A percentile compares a stretch with the other conserved stretches of the same genome.
phyloP scores from a whole-genome alignment of 805 yeast genomes.

The Metschnikowia hibisci region DNA sequence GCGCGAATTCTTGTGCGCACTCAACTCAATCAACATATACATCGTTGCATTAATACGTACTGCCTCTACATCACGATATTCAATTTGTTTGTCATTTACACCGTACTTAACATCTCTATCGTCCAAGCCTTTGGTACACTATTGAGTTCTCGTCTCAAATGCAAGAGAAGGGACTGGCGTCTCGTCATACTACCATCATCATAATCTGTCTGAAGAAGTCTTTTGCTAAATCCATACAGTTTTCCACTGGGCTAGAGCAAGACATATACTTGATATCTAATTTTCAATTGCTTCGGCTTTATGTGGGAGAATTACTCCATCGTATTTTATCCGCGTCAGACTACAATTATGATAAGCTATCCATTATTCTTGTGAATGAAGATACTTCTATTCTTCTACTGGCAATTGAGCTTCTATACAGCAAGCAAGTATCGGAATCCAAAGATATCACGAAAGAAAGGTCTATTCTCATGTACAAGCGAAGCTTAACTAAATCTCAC shows the following conservation, averaged over 20 bases:
- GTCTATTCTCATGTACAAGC: constrained; percentile 6
- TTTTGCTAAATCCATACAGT: constrained; percentile 7
- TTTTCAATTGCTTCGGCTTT: constrained; percentile 6
- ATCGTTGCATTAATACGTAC: too few species aligned
- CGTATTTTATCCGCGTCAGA: not conserved
- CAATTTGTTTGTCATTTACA: too few species aligned
- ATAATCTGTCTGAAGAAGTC: constrained; percentile 12
- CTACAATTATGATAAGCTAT: not conserved
- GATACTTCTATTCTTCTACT: constrained; percentile 9
- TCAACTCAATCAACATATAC: too few species aligned
- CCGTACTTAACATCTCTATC: too few species aligned
- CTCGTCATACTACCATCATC: constrained; percentile 2
- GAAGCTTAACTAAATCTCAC: constrained; percentile 5
- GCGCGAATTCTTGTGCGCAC: too few species aligned
- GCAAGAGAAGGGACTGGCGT: too few species aligned
- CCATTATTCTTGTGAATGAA: constrained; percentile 11
- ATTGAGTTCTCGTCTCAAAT: not conserved
- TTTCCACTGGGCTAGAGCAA: constrained; percentile 5
- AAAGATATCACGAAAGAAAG: not conserved
- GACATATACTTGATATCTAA: constrained; percentile 14
- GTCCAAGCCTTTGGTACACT: too few species aligned
- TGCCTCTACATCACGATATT: too few species aligned
- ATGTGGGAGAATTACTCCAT: constrained; percentile 7
- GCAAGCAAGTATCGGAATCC: constrained; percentile 1
- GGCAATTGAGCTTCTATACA: constrained; percentile 4